phyloP scores from a whole-genome alignment of 2,329 filamentous ascomycete genomes.

The Aspergillus sp. region DNA sequence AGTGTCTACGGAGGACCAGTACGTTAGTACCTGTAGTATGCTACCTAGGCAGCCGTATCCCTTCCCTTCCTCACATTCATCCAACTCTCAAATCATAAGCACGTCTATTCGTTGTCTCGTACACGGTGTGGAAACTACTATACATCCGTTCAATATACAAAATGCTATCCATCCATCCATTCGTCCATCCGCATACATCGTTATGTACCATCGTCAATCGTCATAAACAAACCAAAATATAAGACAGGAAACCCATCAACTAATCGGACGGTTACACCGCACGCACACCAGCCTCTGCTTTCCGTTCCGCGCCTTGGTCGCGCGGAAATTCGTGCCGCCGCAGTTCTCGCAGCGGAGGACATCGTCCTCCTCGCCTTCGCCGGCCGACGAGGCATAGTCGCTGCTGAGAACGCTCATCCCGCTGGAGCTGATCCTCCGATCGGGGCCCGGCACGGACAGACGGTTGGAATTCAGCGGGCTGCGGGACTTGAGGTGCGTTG shows the following conservation, averaged over 20 bases:
- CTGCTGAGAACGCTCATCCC: slow-evolving; percentile 58
- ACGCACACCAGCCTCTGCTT: slow-evolving; percentile 62
- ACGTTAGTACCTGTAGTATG: too few species aligned
- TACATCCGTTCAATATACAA: background rate
- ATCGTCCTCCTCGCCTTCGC: slow-evolving; percentile 46
- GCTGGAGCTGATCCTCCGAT: slow-evolving; percentile 39
- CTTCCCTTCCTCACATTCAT: too few species aligned
- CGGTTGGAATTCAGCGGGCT: slow-evolving; percentile 21
- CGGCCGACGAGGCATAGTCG: slow-evolving; percentile 47
- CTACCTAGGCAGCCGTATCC: too few species aligned
- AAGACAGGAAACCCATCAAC: slow-evolving; percentile 11
- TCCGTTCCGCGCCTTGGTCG: slow-evolving; percentile 53
- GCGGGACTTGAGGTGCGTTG: slow-evolving; percentile 21
- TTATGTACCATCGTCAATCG: background rate
- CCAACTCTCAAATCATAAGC: background rate
- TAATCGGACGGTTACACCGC: slow-evolving; percentile 44
- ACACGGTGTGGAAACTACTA: background rate
- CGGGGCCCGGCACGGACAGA: slow-evolving; percentile 10
- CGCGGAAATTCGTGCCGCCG: slow-evolving; percentile 61
- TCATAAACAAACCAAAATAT: background rate
- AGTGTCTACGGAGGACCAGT: too few species aligned
- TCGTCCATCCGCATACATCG: background rate
- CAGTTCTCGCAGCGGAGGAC: slow-evolving; percentile 60
- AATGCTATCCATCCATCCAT: background rate
- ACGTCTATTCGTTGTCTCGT: background rate